Conservation (phyloP, 2,329 filamentous ascomycete species). For the Diaporthe destruens region DNA sequence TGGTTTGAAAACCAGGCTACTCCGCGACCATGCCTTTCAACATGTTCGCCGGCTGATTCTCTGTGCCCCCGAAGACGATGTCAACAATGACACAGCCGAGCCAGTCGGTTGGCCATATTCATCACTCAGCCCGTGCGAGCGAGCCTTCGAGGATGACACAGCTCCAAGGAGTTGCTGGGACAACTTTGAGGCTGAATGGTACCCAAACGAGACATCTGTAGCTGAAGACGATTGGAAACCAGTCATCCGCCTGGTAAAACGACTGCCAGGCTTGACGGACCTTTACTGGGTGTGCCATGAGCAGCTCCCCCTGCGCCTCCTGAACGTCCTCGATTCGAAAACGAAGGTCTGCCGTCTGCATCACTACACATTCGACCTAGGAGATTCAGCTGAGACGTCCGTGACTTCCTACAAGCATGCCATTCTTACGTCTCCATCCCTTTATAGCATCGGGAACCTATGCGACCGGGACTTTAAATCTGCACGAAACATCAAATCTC, state of each 20-base stretch:
- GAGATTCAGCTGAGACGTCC: not conserved
- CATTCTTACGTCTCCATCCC: slow-evolving; percentile 34
- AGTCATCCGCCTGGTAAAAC: slow-evolving; percentile 16
- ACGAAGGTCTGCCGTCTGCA: slow-evolving; percentile 36
- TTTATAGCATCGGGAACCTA: slow-evolving; percentile 28
- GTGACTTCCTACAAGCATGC: slow-evolving; percentile 15
- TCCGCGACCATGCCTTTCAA: slow-evolving; percentile 18
- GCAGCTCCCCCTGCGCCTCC: slow-evolving; percentile 30
- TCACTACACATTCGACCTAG: slow-evolving; percentile 28
- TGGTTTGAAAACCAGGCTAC: slow-evolving; percentile 1
- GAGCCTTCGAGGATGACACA: not conserved
- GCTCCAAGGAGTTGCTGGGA: slow-evolving; percentile 22
- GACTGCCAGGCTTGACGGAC: slow-evolving; percentile 30
- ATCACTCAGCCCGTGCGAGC: slow-evolving; percentile 24
- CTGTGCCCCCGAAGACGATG: not conserved
- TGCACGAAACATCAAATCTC: not conserved
- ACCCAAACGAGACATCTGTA: not conserved
- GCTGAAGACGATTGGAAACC: slow-evolving; percentile 30
- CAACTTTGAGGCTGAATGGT: not conserved
- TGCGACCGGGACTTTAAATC: not conserved
- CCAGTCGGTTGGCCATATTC: not conserved
- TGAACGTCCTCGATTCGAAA: slow-evolving; percentile 22
- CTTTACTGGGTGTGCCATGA: slow-evolving; percentile 35
- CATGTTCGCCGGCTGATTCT: slow-evolving; percentile 36
- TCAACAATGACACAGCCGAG: too few species aligned